Conservation (phyloP, 345 rosid species). For the Gossypium ekmanianum region DNA sequence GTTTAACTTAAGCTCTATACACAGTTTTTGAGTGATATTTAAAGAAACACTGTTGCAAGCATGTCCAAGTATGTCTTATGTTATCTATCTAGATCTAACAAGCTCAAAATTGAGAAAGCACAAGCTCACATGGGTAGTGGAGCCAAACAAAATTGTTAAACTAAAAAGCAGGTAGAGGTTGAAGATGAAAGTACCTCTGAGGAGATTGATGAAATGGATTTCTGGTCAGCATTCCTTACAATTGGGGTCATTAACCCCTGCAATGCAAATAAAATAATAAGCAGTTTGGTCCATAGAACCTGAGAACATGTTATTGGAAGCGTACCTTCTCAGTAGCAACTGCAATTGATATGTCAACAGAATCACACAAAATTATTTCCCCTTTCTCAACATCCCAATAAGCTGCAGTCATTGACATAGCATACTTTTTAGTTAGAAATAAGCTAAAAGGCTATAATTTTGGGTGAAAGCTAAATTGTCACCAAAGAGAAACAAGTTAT, state of each 20-base stretch:
- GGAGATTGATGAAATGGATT: constrained; percentile 82
- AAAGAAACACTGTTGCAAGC: not conserved
- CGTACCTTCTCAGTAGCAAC: constrained; percentile 97
- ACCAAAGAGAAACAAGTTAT: not conserved
- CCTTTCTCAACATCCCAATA: constrained; percentile 78
- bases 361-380: constrained; percentile 58
- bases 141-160: constrained; percentile 1
- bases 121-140: not conserved
- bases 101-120: constrained; percentile 6
- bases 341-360: constrained; percentile 89
- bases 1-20: not conserved
- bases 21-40: not conserved
- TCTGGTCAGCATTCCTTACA: constrained; percentile 85
- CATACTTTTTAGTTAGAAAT: constrained; percentile 21
- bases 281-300: not conserved
- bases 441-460: not conserved
- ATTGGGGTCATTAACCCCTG: constrained; percentile 99
- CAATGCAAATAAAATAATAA: constrained; percentile 25
- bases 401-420: constrained; percentile 43
- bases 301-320: constrained; percentile 15
- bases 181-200: constrained; percentile 50
- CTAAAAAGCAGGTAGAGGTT: not conserved
- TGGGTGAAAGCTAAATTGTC: not conserved
- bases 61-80: not conserved
- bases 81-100: not conserved